Evolutionary conservation across 805 yeast species (phyloP), one percentile per base, ranked within the genome.

Genomic region (Candida sanyiensis): DNA sequence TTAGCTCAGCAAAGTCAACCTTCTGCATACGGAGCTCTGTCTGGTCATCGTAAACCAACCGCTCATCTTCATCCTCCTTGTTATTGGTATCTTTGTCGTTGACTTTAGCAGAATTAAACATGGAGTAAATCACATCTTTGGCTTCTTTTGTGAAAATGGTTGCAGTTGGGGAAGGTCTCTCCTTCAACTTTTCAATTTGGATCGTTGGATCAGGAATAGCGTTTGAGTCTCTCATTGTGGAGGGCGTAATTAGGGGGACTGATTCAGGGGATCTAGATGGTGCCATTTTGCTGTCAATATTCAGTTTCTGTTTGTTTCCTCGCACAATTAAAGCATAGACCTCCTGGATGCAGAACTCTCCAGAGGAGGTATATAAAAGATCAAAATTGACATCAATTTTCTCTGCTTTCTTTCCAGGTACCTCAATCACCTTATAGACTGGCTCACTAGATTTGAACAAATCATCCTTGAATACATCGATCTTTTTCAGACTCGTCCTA

Each of bases 71-170:
- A 11, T 40, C 40, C 9, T 42, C 39, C 7, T 39, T 50, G 36
- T 28, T 40, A 9, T 51, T 47, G 13, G 13, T 27, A 24, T 21
- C 4, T 6, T 7, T 3, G 67, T 29, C 26, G 26, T 9, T 23
- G 26, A 12, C 26, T 23, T 9, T 23, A 9, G 11, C 12, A 10
- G 18, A 15, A 51, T 81, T 84, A 56, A 86, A 83, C 87, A 87
- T 83, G 12, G 75, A 71, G 45, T 73, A 65, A 0, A 87, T 80
- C 48, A 86, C 96, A 39, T 76, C 73, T 40, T 77, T 72, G 2
- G 95, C 90, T 50, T 78, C 76, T 36, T 77, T 76, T 1, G 95
- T 82, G 54, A 72, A 81, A 52, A 80, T 62, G 0, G 96, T 88
- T 46, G 83, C 71, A 0, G 96, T 87, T 1, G 94, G 95, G 0